Percentiles rank a stretch among this genome's conserved stretches.
phyloP scores from a whole-genome alignment of 1,139 yeast species.

The Yamadazyma triangularis region DNA sequence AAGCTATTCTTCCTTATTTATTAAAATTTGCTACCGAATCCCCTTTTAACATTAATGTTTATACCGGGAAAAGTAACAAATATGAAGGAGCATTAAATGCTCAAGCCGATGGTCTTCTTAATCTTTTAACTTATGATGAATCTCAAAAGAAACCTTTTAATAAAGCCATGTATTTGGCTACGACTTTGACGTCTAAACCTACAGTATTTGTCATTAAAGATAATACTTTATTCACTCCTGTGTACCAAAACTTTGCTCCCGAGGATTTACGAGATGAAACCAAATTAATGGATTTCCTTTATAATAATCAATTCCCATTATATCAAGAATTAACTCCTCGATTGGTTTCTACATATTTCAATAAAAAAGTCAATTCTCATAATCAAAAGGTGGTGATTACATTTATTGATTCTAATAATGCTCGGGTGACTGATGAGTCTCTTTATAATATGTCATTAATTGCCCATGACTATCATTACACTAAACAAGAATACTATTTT shows the following conservation, averaged over 20 bases:
- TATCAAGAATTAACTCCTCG: constrained; percentile 47
- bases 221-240: constrained; percentile 45
- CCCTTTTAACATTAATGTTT: constrained; percentile 51
- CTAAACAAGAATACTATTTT: constrained; percentile 42
- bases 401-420: constrained; percentile 44
- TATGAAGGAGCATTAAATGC: constrained; percentile 34
- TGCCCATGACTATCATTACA: constrained; percentile 50
- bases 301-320: constrained; percentile 44
- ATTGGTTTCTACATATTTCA: constrained; percentile 31
- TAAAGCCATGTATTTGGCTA: constrained; percentile 44
- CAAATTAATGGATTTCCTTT: constrained; percentile 46
- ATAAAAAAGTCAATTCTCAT: constrained; percentile 16
- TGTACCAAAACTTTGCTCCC: constrained; percentile 58
- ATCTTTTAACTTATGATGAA: constrained; percentile 38
- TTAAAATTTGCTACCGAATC: constrained; percentile 51
- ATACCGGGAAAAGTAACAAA: constrained; percentile 44
- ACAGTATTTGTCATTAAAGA: constrained; percentile 58
- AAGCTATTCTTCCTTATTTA: constrained; percentile 53
- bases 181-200: constrained; percentile 56
- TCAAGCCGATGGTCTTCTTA: constrained; percentile 41
- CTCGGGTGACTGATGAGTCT: constrained; percentile 28
- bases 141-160: constrained; percentile 26
- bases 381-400: constrained; percentile 50
- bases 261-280: constrained; percentile 53
- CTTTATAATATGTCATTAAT: constrained; percentile 43